phyloP scores from a whole-genome alignment of 352 stramenopile species.

The Phytophthora pseudosyringae region DNA sequence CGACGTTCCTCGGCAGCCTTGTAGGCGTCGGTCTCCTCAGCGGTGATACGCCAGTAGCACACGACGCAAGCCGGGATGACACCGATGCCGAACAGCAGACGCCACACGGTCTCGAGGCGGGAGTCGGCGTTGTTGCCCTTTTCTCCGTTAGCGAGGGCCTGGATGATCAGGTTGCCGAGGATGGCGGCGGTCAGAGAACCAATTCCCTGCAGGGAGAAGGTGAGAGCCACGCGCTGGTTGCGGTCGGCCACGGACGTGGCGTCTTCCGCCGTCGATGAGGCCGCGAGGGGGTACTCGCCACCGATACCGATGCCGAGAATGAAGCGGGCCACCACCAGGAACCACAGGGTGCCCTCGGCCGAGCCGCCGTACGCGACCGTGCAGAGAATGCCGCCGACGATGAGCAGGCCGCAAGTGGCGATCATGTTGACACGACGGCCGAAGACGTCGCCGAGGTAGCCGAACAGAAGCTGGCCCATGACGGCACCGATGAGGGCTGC shows the following conservation, averaged over 20 bases:
- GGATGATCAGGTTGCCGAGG: conserved; percentile 67
- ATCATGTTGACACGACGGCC: conserved; percentile 76
- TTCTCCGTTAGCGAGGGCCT: conserved; percentile 47
- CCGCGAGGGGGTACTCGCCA: conserved; percentile 58
- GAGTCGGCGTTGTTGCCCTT: conserved; percentile 44
- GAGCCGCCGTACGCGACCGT: conserved; percentile 57
- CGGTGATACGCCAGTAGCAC: conserved; percentile 65
- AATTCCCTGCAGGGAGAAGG: conserved; percentile 74
- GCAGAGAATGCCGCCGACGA: conserved; percentile 70
- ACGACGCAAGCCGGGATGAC: conserved; percentile 63
- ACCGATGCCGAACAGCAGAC: conserved; percentile 65
- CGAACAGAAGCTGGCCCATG: conserved; percentile 65
- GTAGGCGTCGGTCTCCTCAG: conserved; percentile 57
- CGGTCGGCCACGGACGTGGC: conserved; percentile 50
- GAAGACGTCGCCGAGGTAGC: conserved; percentile 66
- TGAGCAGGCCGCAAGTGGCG: conserved; percentile 65
- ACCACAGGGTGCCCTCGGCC: conserved; percentile 54
- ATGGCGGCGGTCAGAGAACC: conserved; percentile 65
- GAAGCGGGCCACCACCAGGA: conserved; percentile 62
- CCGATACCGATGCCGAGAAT: conserved; percentile 72
- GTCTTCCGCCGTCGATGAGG: conserved; percentile 66
- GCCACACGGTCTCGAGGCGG: conserved; percentile 72
- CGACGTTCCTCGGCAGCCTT: conserved; percentile 46
- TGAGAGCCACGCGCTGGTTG: conserved; percentile 63
- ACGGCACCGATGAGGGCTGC: conserved; percentile 65